A percentile compares a stretch with the other conserved stretches of the same genome.
phyloP scores from a whole-genome alignment of 306 rosid species.

The Phaseolus lunatus region DNA sequence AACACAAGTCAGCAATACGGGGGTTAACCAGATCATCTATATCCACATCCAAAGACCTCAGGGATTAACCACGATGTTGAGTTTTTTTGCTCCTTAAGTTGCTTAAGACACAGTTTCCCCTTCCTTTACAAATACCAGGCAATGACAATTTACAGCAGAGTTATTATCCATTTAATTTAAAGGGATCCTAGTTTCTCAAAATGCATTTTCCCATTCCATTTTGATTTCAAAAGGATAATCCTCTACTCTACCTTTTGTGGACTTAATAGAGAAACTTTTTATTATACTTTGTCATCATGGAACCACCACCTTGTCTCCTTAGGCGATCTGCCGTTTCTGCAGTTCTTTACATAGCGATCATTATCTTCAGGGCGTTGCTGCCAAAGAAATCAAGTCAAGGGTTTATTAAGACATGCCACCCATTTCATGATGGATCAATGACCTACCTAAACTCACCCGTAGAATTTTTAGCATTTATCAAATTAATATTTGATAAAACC shows the following conservation, averaged over 20 bases:
- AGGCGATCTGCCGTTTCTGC: constrained; percentile 98
- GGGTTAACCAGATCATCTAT: constrained; percentile 42
- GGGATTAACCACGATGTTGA: constrained; percentile 49
- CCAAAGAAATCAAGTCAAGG: constrained; percentile 45
- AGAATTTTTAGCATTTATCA: constrained; percentile 25
- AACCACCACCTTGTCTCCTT: constrained; percentile 99
- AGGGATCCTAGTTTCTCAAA: constrained; percentile 53
- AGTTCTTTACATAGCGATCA: constrained; percentile 97
- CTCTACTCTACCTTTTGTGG: constrained; percentile 57
- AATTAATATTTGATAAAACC: background rate
- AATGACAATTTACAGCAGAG: constrained; percentile 76
- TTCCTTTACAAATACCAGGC: constrained; percentile 78
- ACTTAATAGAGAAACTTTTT: constrained; percentile 46
- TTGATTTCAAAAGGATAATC: constrained; percentile 62
- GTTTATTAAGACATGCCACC: constrained; percentile 26
- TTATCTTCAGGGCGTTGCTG: constrained; percentile 99
- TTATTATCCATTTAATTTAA: constrained; percentile 62
- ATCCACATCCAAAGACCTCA: constrained; percentile 45
- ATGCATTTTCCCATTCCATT: constrained; percentile 52
- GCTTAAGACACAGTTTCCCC: constrained; percentile 57
- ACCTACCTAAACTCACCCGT: background rate
- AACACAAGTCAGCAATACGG: constrained; percentile 34
- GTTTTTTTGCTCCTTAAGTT: constrained; percentile 51
- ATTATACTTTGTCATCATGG: constrained; percentile 96
- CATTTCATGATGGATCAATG: constrained; percentile 5